Conservation (phyloP, 2,329 filamentous ascomycete genomes). For the Botrytis cinerea region DNA sequence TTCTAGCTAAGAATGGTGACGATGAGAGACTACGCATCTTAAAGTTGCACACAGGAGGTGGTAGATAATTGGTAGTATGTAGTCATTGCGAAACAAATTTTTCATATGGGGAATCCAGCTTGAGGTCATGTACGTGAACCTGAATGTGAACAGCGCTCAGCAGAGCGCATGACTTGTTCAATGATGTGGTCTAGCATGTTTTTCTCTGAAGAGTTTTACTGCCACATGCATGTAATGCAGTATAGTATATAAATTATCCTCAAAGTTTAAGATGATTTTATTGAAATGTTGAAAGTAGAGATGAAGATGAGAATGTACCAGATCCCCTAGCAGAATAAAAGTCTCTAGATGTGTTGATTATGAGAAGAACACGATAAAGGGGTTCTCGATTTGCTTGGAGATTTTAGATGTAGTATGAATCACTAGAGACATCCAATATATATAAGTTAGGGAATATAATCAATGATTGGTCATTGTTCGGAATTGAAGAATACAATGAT, state of each 20-base stretch:
- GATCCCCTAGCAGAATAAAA: accelerated
- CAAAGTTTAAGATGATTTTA: neutral
- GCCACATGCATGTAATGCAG: neutral
- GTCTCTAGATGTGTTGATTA: neutral
- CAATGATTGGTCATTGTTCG: neutral
- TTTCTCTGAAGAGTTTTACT: neutral
- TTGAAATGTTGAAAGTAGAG: neutral
- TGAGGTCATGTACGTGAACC: neutral
- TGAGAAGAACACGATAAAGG: neutral
- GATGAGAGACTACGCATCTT: neutral
- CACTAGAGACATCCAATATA: too few relatives aligned
- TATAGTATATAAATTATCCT: neutral
- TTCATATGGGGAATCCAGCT: neutral
- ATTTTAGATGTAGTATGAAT: neutral
- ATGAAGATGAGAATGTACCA: neutral
- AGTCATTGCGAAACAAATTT: neutral
- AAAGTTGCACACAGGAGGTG: neutral
- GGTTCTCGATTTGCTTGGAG: neutral
- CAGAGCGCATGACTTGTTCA: neutral
- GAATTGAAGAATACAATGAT: too few relatives aligned
- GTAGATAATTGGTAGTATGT: neutral
- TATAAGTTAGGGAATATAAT: neutral
- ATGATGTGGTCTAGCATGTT: neutral
- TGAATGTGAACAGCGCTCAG: neutral
- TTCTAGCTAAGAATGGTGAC: neutral